These are phyloP conservation scores for Aegle marmelos DNA, from an alignment of 345 rosid species.

Conservation along the genomic window DNA sequence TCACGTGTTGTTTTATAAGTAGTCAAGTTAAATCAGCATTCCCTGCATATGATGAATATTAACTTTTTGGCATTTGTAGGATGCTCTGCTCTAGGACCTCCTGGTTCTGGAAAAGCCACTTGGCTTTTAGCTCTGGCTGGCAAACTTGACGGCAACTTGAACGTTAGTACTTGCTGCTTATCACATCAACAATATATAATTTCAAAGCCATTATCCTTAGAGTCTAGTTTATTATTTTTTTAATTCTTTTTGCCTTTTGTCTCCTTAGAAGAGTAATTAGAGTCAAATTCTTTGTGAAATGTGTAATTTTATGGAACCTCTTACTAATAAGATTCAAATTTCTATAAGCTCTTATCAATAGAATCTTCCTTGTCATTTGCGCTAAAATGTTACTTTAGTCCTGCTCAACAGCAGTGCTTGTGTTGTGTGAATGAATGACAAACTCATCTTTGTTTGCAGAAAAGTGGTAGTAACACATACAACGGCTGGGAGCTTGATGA, in stretches of 20 bases:
- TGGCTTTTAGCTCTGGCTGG: conserved; percentile 77
- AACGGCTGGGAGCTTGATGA: conserved; percentile 65
- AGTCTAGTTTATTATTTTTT: background rate
- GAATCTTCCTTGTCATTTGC: background rate
- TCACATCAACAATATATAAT: background rate
- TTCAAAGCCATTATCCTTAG: background rate
- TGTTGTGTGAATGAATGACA: background rate
- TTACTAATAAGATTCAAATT: background rate
- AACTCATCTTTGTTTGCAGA: conserved; percentile 31
- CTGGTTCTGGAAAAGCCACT: conserved; percentile 84
- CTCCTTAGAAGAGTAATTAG: too few relatives aligned
- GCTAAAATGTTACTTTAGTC: background rate
- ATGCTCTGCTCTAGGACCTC: conserved; percentile 95
- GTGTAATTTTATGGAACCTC: background rate
- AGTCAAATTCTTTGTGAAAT: background rate
- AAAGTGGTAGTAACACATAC: conserved; percentile 67
- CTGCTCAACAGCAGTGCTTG: background rate
- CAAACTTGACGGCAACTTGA: conserved; percentile 52
- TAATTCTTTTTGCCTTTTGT: too few relatives aligned
- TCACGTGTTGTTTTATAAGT: background rate
- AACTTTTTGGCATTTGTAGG: conserved; percentile 30
- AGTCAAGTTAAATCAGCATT: too few relatives aligned
- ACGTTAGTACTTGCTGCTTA: conserved; percentile 42
- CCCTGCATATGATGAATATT: background rate
- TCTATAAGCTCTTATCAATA: background rate